These are phyloP conservation scores for Diaporthe humulicola DNA, from an alignment of 2,329 filamentous ascomycete species.

Conservation along the genomic window DNA sequence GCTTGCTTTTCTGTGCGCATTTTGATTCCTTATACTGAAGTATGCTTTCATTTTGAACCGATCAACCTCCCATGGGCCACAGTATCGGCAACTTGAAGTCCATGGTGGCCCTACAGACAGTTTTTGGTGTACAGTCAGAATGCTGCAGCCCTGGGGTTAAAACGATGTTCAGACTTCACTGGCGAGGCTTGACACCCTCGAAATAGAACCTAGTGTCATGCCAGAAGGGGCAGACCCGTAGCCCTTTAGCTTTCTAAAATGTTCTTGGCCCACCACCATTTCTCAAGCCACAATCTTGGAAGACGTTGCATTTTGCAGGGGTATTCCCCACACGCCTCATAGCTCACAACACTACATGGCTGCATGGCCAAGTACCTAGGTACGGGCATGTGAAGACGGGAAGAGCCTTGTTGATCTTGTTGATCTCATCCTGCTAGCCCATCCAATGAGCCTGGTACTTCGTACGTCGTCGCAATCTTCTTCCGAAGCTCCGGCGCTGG, in stretches of 20 bases:
- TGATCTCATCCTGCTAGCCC: not conserved
- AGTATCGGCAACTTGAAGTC: not conserved
- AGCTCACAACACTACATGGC: not conserved
- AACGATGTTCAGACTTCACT: not conserved
- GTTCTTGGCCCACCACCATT: not conserved
- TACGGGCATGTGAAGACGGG: constrained; percentile 13
- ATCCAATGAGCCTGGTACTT: not conserved
- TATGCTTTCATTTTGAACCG: not conserved
- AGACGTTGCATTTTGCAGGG: not conserved
- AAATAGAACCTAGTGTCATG: not conserved
- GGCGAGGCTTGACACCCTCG: too few relatives aligned
- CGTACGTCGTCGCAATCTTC: constrained; percentile 2
- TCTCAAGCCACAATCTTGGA: constrained; percentile 4
- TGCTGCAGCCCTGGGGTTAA: not conserved
- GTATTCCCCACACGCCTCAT: not conserved
- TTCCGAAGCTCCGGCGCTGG: constrained; percentile 11
- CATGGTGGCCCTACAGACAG: not conserved
- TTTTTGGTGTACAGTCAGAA: too few relatives aligned
- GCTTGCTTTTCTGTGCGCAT: too few relatives aligned
- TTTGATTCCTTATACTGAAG: too few relatives aligned
- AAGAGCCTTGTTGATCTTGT: constrained; percentile 22
- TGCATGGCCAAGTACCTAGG: not conserved
- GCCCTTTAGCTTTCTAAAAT: not conserved
- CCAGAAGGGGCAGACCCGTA: not conserved
- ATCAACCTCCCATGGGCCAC: not conserved